These are phyloP conservation scores for Prunus dulcis DNA, from an alignment of 306 rosid species.

Conservation along the genomic window DNA sequence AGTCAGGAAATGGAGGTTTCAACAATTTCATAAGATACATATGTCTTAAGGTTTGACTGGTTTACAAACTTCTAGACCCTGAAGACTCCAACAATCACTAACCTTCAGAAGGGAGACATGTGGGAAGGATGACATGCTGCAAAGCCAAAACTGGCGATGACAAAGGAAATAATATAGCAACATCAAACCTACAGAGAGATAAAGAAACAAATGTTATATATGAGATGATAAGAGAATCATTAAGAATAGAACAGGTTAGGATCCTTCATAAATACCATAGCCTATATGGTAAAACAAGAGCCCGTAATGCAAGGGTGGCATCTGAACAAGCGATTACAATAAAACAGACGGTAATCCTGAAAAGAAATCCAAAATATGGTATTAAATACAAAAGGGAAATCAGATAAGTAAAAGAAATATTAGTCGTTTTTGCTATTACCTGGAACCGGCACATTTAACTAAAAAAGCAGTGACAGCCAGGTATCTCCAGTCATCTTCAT, in stretches of 20 bases:
- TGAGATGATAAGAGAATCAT: neutral
- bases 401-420: slow-evolving; percentile 18
- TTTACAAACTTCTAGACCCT: neutral
- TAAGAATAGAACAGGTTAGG: slow-evolving; percentile 4
- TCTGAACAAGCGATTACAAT: slow-evolving; percentile 87
- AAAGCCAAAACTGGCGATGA: slow-evolving; percentile 83
- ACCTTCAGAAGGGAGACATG: slow-evolving; percentile 50
- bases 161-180: slow-evolving; percentile 65
- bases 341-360: slow-evolving; percentile 90
- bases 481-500: slow-evolving; percentile 97
- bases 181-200: slow-evolving; percentile 68
- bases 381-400: slow-evolving; percentile 15
- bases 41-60: neutral
- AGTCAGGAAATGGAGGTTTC: neutral
- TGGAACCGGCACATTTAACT: slow-evolving; percentile 74
- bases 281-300: slow-evolving; percentile 79
- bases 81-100: slow-evolving; percentile 23
- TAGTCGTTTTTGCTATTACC: slow-evolving; percentile 41
- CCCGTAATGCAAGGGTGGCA: slow-evolving; percentile 77
- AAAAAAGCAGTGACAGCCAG: slow-evolving; percentile 90
- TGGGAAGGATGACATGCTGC: slow-evolving; percentile 68
- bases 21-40: neutral
- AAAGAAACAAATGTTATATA: slow-evolving; percentile 4
- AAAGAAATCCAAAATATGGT: slow-evolving; percentile 13
- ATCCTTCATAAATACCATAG: slow-evolving; percentile 56